phyloP scores from a whole-genome alignment of 2,329 filamentous ascomycete genomes.

The Pseudodiploospora longispora region DNA sequence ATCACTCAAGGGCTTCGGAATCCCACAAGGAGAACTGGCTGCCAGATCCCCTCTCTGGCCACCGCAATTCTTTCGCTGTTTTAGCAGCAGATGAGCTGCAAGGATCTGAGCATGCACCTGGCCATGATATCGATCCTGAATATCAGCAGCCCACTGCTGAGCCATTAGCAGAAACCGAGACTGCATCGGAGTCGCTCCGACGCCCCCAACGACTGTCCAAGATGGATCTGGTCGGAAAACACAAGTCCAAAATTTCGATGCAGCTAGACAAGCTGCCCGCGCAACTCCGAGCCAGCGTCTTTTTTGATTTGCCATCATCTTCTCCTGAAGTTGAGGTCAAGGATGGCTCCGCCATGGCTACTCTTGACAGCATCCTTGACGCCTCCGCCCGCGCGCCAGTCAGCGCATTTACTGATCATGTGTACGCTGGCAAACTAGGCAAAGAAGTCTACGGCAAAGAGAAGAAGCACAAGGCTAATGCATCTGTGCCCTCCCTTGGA shows the following conservation, averaged over 20 bases:
- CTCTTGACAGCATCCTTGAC: conserved; percentile 84
- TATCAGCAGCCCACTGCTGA: conserved; percentile 6
- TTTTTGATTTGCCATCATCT: conserved; percentile 65
- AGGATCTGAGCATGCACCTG: conserved; percentile 7
- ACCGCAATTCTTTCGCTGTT: conserved; percentile 26
- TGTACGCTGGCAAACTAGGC: conserved; percentile 68
- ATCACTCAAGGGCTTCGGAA: conserved; percentile 12
- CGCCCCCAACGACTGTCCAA: conserved; percentile 26
- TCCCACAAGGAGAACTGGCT: conserved; percentile 30
- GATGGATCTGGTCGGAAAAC: conserved; percentile 20
- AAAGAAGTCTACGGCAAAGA: conserved; percentile 63
- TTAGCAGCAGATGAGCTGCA: conserved; percentile 18
- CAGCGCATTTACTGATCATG: conserved; percentile 84
- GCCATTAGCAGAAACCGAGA: conserved; percentile 11
- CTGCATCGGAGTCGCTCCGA: conserved; percentile 17
- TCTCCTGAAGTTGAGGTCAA: conserved; percentile 48
- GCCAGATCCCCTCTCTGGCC: conserved; percentile 36
- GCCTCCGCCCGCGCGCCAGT: conserved; percentile 84
- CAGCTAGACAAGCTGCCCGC: conserved; percentile 51
- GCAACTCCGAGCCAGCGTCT: conserved; percentile 82
- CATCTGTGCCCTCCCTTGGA: conserved; percentile 18
- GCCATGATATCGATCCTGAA: too few relatives aligned
- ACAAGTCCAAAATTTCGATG: conserved; percentile 23
- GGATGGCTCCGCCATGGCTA: conserved; percentile 77
- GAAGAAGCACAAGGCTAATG: conserved; percentile 39